phyloP scores from a whole-genome alignment of 1,139 yeast species.

The Suhomyces taliae region DNA sequence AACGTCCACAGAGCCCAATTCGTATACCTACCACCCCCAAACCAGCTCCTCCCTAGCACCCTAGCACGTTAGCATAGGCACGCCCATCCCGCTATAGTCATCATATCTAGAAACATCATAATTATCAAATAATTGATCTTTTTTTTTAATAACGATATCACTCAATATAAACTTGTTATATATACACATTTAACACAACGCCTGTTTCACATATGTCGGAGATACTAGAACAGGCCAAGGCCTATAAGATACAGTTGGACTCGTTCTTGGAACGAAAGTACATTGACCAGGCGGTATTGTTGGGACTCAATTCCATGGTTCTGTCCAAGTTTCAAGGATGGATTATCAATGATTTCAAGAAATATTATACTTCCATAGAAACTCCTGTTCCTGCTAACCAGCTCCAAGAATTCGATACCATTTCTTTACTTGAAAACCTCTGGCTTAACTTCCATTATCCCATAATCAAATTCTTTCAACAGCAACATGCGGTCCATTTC shows the following conservation, averaged over 20 bases:
- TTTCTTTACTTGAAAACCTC: slow-evolving; percentile 42
- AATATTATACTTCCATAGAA: slow-evolving; percentile 18
- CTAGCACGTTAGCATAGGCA: too few relatives aligned
- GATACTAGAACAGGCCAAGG: slow-evolving; percentile 23
- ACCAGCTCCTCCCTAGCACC: too few relatives aligned
- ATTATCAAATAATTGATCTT: too few relatives aligned
- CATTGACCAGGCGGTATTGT: slow-evolving; percentile 44
- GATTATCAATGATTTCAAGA: slow-evolving; percentile 35
- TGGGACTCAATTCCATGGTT: slow-evolving; percentile 44
- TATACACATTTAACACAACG: too few relatives aligned
- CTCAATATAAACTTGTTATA: too few relatives aligned
- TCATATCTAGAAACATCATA: too few relatives aligned
- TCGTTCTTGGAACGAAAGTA: slow-evolving; percentile 30
- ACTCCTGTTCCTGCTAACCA: slow-evolving; percentile 14
- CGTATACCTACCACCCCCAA: too few relatives aligned
- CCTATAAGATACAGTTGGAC: slow-evolving; percentile 29
- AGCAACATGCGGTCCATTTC: slow-evolving; percentile 35
- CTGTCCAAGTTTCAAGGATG: slow-evolving; percentile 44
- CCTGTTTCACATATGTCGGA: not conserved
- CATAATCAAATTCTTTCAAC: slow-evolving; percentile 53
- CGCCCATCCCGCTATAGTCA: too few relatives aligned
- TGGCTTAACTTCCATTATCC: slow-evolving; percentile 71
- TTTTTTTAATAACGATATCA: too few relatives aligned
- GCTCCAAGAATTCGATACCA: slow-evolving; percentile 31
- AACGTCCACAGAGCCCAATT: too few relatives aligned